Percentiles rank a stretch among this genome's conserved stretches.
Conservation (phyloP, 495 filamentous ascomycete genomes). For the Penicillium canariense region DNA sequence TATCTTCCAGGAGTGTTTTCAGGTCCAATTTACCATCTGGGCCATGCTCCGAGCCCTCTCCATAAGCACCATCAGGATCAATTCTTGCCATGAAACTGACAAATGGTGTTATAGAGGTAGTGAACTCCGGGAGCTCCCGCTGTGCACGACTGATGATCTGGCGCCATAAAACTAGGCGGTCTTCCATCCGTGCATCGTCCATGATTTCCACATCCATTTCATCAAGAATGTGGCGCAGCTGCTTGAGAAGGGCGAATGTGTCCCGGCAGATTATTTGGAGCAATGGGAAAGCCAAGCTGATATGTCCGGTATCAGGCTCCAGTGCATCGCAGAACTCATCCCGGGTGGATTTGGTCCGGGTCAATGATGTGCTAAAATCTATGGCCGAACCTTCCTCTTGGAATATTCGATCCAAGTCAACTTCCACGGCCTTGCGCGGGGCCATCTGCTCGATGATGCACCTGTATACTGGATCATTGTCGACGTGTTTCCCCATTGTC, state of each 20-base stretch:
- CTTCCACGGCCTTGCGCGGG: constrained; percentile 1
- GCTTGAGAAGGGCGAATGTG: constrained; percentile 7
- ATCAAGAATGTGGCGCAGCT: constrained; percentile 8
- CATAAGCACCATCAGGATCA: neutral
- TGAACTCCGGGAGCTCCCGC: constrained; percentile 12
- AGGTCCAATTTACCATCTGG: neutral
- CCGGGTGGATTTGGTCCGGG: constrained; percentile 2
- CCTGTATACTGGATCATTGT: constrained; percentile 1
- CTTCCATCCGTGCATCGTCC: constrained; percentile 16
- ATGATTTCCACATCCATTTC: constrained; percentile 12
- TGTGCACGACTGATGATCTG: constrained; percentile 15
- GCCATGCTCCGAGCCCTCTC: neutral
- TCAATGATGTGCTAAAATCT: neutral
- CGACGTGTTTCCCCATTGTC: no score
- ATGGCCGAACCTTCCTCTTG: neutral
- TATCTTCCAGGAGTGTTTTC: neutral
- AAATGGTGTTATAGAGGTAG: constrained; percentile 1
- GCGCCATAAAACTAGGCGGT: constrained; percentile 11
- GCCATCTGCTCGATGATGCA: constrained; percentile 13
- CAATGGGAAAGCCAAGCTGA: neutral
- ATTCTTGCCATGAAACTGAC: neutral
- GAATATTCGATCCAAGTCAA: constrained; percentile 13
- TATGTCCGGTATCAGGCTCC: neutral
- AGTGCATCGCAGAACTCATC: neutral
- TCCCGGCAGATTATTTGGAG: constrained; percentile 10